Percentiles rank a stretch among this genome's conserved stretches.
Evolutionary conservation across 2,329 filamentous ascomycete species (phyloP).

Genomic region (Fusarium cyanostomum): DNA sequence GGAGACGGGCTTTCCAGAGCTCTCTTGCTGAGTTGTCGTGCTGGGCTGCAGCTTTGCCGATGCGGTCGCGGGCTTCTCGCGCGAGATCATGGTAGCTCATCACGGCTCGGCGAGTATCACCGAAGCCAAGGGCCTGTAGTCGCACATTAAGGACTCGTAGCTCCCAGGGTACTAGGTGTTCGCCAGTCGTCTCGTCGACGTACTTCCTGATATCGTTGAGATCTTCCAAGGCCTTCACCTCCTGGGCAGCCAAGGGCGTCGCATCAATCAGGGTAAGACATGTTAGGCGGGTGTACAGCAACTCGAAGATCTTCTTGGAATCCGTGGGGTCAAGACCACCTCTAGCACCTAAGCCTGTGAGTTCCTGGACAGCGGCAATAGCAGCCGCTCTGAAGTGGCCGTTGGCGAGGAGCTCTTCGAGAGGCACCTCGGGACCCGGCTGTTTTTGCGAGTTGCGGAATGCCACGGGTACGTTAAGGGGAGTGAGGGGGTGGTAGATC

Average conservation of each 20-base stretch:
- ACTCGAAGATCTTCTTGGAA: conserved; percentile 72
- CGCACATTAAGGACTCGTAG: conserved; percentile 84
- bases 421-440: conserved; percentile 69
- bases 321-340: conserved; percentile 63
- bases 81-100: conserved; percentile 92
- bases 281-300: conserved; percentile 83
- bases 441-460: conserved; percentile 76
- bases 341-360: conserved; percentile 61
- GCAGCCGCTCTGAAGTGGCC: conserved; percentile 87
- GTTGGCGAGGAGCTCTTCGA: conserved; percentile 72
- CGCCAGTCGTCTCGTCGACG: conserved; percentile 60
- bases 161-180: conserved; percentile 85
- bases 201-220: conserved; percentile 66
- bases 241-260: conserved; percentile 72
- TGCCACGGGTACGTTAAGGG: conserved; percentile 66
- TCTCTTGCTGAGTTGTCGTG: conserved; percentile 64
- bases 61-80: conserved; percentile 74
- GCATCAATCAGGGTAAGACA: conserved; percentile 84
- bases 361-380: conserved; percentile 69
- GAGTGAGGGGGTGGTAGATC: conserved; percentile 83
- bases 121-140: conserved; percentile 85
- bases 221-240: conserved; percentile 71
- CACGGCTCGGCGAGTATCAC: conserved; percentile 83
- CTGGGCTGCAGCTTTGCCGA: conserved; percentile 57
- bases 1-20: conserved; percentile 76